phyloP scores from a whole-genome alignment of 768 basidiomycete genomes.

The Mycena metata region DNA sequence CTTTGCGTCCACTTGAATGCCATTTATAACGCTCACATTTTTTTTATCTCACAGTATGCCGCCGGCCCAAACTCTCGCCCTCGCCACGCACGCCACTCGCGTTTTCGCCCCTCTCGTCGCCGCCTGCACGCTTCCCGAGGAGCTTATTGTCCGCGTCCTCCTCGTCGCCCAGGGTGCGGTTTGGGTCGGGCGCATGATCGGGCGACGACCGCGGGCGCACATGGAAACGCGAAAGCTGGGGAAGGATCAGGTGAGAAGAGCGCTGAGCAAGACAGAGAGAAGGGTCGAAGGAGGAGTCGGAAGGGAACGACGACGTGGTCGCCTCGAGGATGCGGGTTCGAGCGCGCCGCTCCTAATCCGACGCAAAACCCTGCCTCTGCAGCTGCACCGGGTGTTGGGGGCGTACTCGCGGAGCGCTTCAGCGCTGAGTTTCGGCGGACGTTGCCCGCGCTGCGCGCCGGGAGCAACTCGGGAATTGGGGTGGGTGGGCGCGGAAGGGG shows the following conservation, averaged over 20 bases:
- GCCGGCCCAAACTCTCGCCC: slow-evolving; percentile 8
- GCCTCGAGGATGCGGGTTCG: background rate
- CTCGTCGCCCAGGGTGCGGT: no score
- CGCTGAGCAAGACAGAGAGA: slow-evolving; percentile 17
- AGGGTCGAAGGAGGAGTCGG: background rate
- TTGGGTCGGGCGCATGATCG: no score
- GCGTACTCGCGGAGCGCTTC: slow-evolving; percentile 82
- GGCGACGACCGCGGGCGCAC: no score
- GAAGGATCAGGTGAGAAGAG: no score
- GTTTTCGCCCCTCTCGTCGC: slow-evolving; percentile 28
- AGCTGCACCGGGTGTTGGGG: slow-evolving; percentile 48
- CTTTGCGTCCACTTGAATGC: background rate
- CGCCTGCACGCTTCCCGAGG: slow-evolving; percentile 31
- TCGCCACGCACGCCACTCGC: slow-evolving; percentile 28
- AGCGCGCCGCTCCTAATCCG: background rate
- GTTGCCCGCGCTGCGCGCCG: no score
- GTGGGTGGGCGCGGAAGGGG: slow-evolving; percentile 44
- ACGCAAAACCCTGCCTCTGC: no score
- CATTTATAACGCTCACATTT: background rate
- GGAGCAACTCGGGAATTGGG: slow-evolving; percentile 83
- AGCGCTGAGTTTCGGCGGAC: slow-evolving; percentile 87
- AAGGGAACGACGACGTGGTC: background rate
- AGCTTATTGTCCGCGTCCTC: no score
- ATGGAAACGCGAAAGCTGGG: no score
- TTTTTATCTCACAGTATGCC: slow-evolving; percentile 7